A percentile compares a stretch with the other conserved stretches of the same genome.
These are phyloP conservation scores for Capsella rubella DNA, from an alignment of 441 rosid species.

Conservation along the genomic window DNA sequence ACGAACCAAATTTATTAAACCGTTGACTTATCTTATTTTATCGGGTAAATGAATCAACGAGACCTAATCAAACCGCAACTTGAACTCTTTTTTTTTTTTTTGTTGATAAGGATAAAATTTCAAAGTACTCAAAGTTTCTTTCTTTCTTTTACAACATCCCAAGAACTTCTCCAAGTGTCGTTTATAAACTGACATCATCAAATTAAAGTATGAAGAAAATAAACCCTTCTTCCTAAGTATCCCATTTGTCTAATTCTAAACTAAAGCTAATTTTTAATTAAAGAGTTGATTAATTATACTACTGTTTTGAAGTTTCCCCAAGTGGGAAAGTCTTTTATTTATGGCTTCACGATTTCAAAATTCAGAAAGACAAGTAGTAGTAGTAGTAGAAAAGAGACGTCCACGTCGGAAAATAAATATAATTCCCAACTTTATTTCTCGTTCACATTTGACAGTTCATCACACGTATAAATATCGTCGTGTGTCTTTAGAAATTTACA, in stretches of 20 bases:
- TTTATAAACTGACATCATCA: slow-evolving; percentile 1
- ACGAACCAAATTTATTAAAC: slow-evolving; percentile 17
- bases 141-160: slow-evolving; percentile 18
- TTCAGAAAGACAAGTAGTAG: slow-evolving; percentile 27
- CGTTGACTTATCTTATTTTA: slow-evolving; percentile 22
- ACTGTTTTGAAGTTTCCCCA: slow-evolving; percentile 28
- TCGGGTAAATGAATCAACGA: slow-evolving; percentile 7
- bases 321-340: slow-evolving; percentile 23
- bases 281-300: neutral
- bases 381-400: slow-evolving; percentile 20
- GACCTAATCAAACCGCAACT: slow-evolving; percentile 38
- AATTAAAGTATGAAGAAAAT: neutral
- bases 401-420: slow-evolving; percentile 31
- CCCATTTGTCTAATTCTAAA: neutral
- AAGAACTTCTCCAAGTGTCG: slow-evolving; percentile 43
- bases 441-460: slow-evolving; percentile 34
- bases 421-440: slow-evolving; percentile 41
- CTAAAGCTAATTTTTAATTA: neutral
- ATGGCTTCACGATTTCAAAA: slow-evolving; percentile 45
- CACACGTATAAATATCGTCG: slow-evolving; percentile 41
- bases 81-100: slow-evolving; percentile 17
- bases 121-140: neutral
- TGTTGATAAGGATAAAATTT: slow-evolving; percentile 19
- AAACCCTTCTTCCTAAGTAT: neutral
- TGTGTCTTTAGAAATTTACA: slow-evolving; percentile 26